Base-by-base conservation (phyloP, 1,139 yeast genomes). In the Casaregolazyma suthepensis region DNA sequence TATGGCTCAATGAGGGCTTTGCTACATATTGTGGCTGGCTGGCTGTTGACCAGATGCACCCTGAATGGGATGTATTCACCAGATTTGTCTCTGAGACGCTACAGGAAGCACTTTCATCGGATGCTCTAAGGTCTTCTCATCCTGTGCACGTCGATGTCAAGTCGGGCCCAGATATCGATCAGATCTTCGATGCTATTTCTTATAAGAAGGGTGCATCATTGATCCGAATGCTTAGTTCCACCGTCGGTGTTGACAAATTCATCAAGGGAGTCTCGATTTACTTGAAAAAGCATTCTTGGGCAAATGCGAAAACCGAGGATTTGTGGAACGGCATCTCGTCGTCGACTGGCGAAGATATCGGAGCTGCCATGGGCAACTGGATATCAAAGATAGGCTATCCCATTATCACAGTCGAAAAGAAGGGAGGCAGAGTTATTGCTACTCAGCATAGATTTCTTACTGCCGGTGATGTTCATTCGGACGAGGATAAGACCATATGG, bases 21-120 rank as follows among this genome's bases (percentile, higher is more conserved):
- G 96, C 96, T 48, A 88, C 96, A 47, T 87, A 90, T 91, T 87
- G 87, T 76, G 87, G 93, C 2, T 86, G 87, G 83, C 78, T 81
- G 63, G 87, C 94, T 3, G 81, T 87, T 62, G 86, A 87, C 68
- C 75, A 80, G 62, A 78, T 87, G 66, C 83, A 78, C 72, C 96
- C 96, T 19, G 90, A 85, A 65, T 88, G 96, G 96, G 83, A 85
- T 66, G 87, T 86, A 42, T 88, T 90, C 82, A 86, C 84, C 64
- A 75, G 79, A 40, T 86, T 83, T 62, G 87, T 85, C 29, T 76
- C 83, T 17, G 87, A 81, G 61, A 78, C 84, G 49, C 75, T 84
- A 61, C 93, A 87, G 70, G 75, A 76, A 56, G 93, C 95, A 17
- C 74, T 88, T 58, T 71, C 75, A 40, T 78, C 87, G 56, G 96